Conservation (phyloP, 164 flowering plant genomes). For the Umbilicus rupestris region DNA sequence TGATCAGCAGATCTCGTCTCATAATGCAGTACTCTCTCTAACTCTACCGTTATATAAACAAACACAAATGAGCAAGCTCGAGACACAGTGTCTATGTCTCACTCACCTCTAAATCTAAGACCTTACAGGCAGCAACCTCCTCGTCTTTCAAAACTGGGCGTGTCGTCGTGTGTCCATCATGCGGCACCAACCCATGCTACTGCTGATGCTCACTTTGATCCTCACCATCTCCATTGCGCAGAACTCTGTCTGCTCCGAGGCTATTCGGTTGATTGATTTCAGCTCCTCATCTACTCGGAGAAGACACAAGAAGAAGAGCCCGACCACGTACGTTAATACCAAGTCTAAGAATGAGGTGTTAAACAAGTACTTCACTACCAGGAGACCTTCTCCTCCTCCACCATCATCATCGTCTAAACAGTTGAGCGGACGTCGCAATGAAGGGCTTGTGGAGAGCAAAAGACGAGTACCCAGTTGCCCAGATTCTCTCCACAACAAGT, state of each 20-base stretch:
- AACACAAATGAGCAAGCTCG: too few species aligned
- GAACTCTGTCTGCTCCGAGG: not conserved
- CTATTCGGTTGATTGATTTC: not conserved
- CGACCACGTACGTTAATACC: too few species aligned
- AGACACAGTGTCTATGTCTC: too few species aligned
- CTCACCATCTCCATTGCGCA: not conserved
- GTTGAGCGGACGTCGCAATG: not conserved
- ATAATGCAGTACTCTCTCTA: too few species aligned
- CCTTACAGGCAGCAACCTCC: too few species aligned
- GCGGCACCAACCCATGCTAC: not conserved
- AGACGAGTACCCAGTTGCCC: slow-evolving; percentile 4
- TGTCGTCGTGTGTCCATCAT: too few species aligned
- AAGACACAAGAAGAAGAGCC: not conserved
- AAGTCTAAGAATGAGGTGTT: not conserved
- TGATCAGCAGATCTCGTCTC: too few species aligned
- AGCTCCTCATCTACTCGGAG: not conserved
- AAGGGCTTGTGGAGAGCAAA: not conserved
- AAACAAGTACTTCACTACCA: not conserved
- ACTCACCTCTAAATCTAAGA: too few species aligned
- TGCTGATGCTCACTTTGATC: not conserved
- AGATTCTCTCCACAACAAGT: slow-evolving; percentile 5
- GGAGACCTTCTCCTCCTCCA: too few species aligned
- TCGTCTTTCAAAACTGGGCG: too few species aligned
- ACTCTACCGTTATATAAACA: too few species aligned
- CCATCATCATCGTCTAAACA: not conserved